Evolutionary conservation across 441 rosid species (phyloP).

Genomic region (Erodium chrysanthum): DNA sequence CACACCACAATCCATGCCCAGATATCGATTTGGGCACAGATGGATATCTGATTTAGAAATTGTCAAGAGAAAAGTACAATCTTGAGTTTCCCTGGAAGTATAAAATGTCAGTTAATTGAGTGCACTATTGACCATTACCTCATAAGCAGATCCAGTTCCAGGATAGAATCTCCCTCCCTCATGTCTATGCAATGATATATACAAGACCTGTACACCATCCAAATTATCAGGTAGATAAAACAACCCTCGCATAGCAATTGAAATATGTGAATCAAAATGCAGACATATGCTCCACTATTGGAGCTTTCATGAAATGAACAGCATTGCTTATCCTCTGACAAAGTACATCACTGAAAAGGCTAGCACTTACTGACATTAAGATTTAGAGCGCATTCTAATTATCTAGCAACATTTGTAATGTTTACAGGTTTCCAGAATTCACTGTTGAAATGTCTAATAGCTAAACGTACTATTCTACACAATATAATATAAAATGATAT

Average conservation of each 20-base stretch:
- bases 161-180: slow-evolving; percentile 89
- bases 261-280: slow-evolving; percentile 4
- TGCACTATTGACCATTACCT: slow-evolving; percentile 34
- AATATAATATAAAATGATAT: neutral
- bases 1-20: neutral
- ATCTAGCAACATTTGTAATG: neutral
- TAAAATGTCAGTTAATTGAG: neutral
- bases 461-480: neutral
- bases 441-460: neutral
- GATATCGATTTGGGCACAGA: neutral
- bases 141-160: slow-evolving; percentile 79
- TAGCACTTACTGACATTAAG: neutral
- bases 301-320: neutral
- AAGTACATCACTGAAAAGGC: neutral
- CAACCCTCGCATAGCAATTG: slow-evolving; percentile 2
- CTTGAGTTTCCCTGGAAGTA: neutral
- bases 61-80: neutral
- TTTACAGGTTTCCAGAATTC: neutral
- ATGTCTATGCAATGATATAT: slow-evolving; percentile 82
- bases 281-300: neutral
- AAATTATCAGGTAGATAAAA: slow-evolving; percentile 9
- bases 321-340: neutral
- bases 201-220: slow-evolving; percentile 51
- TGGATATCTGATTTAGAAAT: neutral
- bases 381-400: neutral